Percentiles rank a stretch among this genome's conserved stretches.
These are phyloP conservation scores for Gossypium schwendimanii DNA, from an alignment of 441 rosid genomes.

Conservation along the genomic window DNA sequence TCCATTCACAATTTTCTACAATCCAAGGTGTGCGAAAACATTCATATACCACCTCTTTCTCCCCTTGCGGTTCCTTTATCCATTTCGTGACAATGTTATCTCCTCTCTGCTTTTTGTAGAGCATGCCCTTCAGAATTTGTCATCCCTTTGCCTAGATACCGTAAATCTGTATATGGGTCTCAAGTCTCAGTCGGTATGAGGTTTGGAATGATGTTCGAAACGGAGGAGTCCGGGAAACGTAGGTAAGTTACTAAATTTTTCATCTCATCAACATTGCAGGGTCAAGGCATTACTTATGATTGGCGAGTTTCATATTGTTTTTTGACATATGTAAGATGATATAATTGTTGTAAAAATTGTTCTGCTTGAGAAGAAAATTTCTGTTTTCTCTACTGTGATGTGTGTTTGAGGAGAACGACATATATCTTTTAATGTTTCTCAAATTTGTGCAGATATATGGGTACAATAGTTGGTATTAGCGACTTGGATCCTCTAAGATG, in stretches of 20 bases:
- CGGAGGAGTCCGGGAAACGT: constrained; percentile 91
- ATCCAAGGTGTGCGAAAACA: constrained; percentile 59
- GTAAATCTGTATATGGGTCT: constrained; percentile 85
- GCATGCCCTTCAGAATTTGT: constrained; percentile 95
- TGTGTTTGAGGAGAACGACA: not conserved
- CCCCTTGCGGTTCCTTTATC: not conserved
- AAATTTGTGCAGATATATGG: constrained; percentile 70
- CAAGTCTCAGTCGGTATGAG: constrained; percentile 92
- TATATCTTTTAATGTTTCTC: not conserved
- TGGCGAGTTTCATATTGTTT: not conserved
- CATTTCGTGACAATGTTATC: not conserved
- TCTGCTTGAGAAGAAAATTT: not conserved
- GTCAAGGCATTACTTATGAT: not conserved
- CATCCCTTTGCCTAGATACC: constrained; percentile 63
- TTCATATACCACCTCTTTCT: not conserved
- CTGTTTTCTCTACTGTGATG: too few relatives aligned
- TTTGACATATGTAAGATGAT: not conserved
- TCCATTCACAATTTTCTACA: constrained; percentile 83
- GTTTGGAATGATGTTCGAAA: constrained; percentile 99
- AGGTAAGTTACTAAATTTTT: constrained; percentile 35
- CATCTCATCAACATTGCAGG: not conserved
- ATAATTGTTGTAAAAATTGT: not conserved
- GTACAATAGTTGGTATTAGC: constrained; percentile 76
- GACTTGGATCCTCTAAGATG: constrained; percentile 89
- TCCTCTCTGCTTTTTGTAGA: constrained; percentile 28